Conservation (phyloP, 192 early-diverging fungal species). For the Entomortierella parvispora region DNA sequence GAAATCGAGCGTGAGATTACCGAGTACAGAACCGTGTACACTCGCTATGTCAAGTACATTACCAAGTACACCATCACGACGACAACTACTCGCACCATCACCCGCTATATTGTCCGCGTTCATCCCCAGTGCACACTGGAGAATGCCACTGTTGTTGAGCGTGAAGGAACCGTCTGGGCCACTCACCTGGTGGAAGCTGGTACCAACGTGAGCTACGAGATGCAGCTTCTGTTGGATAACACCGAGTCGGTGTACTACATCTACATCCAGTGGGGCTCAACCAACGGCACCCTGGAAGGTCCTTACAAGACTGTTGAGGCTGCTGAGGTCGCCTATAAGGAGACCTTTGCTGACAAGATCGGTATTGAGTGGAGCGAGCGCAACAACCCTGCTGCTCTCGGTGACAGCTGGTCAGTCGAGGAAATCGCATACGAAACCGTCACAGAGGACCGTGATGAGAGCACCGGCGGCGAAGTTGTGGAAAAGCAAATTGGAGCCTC, state of each 20-base stretch:
- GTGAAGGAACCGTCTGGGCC: slow-evolving; percentile 34
- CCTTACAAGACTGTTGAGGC: slow-evolving; percentile 35
- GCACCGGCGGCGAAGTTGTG: neutral
- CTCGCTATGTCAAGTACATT: slow-evolving; percentile 45
- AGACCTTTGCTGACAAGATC: slow-evolving; percentile 28
- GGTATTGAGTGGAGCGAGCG: slow-evolving; percentile 39
- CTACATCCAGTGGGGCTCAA: slow-evolving; percentile 50
- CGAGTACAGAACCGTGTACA: slow-evolving; percentile 51
- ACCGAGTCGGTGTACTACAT: slow-evolving; percentile 38
- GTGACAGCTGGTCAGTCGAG: slow-evolving; percentile 30
- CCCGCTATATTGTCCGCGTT: slow-evolving; percentile 37
- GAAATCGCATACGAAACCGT: slow-evolving; percentile 43
- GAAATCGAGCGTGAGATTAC: slow-evolving; percentile 30
- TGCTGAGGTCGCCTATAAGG: slow-evolving; percentile 36
- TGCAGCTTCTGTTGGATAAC: slow-evolving; percentile 41
- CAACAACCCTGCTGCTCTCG: slow-evolving; percentile 5
- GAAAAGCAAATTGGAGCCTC: neutral
- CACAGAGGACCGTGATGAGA: slow-evolving; percentile 9
- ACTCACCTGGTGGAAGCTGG: slow-evolving; percentile 44
- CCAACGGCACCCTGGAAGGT: slow-evolving; percentile 32
- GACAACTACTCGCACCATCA: slow-evolving; percentile 25
- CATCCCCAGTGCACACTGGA: slow-evolving; percentile 22
- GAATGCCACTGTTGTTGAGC: slow-evolving; percentile 38
- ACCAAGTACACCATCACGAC: slow-evolving; percentile 38
- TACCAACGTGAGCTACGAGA: slow-evolving; percentile 41